A percentile compares a stretch with the other conserved stretches of the same genome.
Evolutionary conservation across 1,284 basidiomycete genomes (phyloP).

Genomic region (Trametes versicolor): DNA sequence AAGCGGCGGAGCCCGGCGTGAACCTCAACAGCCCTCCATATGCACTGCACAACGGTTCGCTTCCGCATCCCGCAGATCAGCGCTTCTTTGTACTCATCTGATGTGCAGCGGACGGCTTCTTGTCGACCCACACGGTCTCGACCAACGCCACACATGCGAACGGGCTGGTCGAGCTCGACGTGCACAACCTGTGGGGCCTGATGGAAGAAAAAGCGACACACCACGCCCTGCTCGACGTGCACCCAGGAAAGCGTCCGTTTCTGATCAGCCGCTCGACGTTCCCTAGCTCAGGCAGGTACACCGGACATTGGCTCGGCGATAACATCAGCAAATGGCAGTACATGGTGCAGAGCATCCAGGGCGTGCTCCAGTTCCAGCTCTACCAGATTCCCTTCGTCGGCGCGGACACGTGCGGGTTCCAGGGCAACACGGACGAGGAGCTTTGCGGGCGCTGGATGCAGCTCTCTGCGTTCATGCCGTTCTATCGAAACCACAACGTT

Average conservation of each 20-base stretch:
- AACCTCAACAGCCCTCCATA: slow-evolving; percentile 71
- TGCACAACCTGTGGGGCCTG: slow-evolving; percentile 72
- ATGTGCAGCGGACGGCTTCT: slow-evolving; percentile 21
- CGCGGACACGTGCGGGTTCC: slow-evolving; percentile 65
- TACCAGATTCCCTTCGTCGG: slow-evolving; percentile 84
- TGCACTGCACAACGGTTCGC: slow-evolving; percentile 73
- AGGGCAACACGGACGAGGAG: slow-evolving; percentile 75
- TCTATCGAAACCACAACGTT: slow-evolving; percentile 77
- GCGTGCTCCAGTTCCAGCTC: slow-evolving; percentile 81
- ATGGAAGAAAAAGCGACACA: slow-evolving; percentile 73
- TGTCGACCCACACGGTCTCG: slow-evolving; percentile 62
- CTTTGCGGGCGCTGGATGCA: slow-evolving; percentile 88
- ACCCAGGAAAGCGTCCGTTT: slow-evolving; percentile 69
- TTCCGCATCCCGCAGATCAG: background rate
- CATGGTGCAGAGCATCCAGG: slow-evolving; percentile 68
- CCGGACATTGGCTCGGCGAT: slow-evolving; percentile 62
- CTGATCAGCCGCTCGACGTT: slow-evolving; percentile 75
- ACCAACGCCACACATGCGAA: slow-evolving; percentile 69
- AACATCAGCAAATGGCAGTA: slow-evolving; percentile 78
- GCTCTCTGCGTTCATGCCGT: slow-evolving; percentile 77
- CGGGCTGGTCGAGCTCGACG: slow-evolving; percentile 65
- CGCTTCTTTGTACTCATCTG: background rate
- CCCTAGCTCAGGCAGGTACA: slow-evolving; percentile 70
- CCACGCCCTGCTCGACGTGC: slow-evolving; percentile 58
- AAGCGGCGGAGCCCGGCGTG: slow-evolving; percentile 54